These are phyloP conservation scores for Ustilago bromivora DNA, from an alignment of 1,284 basidiomycete genomes.

Conservation along the genomic window DNA sequence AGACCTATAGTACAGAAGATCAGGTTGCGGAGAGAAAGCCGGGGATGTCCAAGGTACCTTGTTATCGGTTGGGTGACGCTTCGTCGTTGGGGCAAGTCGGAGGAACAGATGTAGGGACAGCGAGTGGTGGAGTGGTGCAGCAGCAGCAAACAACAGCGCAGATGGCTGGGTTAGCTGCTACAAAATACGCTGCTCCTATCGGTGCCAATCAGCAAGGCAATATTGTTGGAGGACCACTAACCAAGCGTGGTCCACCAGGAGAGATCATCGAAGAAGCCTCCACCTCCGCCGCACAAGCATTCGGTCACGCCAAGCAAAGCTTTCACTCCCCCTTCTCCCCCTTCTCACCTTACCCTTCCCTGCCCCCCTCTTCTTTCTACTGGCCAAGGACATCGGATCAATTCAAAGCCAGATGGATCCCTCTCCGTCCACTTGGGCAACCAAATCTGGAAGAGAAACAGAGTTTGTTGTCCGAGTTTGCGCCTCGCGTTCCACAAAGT, in stretches of 20 bases:
- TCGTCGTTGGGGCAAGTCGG: not conserved
- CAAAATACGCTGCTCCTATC: not conserved
- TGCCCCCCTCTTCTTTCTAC: not conserved
- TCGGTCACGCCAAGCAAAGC: not conserved
- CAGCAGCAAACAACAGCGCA: not conserved
- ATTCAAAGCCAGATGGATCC: not conserved
- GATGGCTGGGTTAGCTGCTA: not conserved
- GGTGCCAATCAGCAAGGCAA: not conserved
- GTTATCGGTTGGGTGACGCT: conserved; percentile 15
- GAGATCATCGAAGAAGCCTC: conserved; percentile 16
- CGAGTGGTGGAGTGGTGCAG: not conserved
- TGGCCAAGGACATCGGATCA: not conserved
- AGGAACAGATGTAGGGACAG: not conserved
- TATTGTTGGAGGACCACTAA: not conserved
- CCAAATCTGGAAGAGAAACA: not conserved
- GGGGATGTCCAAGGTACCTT: conserved; percentile 13
- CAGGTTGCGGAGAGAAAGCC: conserved; percentile 38
- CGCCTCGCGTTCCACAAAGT: not conserved
- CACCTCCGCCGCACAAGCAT: not conserved
- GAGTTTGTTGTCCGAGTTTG: not conserved
- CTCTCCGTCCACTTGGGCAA: not conserved
- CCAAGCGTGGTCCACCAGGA: not conserved
- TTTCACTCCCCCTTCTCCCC: not conserved
- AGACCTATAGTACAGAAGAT: conserved; percentile 25
- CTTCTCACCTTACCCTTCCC: not conserved